Evolutionary conservation across 805 yeast genomes (phyloP).

Genomic region (Ogataea degrootiae): DNA sequence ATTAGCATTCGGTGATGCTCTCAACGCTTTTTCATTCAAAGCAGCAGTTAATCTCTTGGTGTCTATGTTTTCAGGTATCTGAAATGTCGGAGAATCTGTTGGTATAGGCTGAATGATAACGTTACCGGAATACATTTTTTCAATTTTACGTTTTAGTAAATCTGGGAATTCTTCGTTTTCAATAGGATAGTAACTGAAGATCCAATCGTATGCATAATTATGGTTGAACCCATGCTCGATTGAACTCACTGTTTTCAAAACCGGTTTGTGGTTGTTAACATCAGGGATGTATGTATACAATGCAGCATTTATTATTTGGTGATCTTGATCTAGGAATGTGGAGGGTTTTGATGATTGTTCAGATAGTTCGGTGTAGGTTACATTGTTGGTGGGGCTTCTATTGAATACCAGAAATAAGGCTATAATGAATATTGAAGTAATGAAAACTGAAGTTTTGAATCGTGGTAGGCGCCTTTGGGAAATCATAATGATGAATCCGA

Average conservation of each 20-base stretch:
- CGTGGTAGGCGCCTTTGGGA: no score
- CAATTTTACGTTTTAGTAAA: conserved; percentile 57
- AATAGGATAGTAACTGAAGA: conserved; percentile 64
- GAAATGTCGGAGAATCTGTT: conserved; percentile 43
- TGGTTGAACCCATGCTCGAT: conserved; percentile 82
- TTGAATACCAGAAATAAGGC: no score
- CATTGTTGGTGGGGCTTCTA: no score
- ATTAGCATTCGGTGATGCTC: conserved; percentile 24
- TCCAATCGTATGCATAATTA: conserved; percentile 82
- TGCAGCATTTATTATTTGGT: conserved; percentile 13
- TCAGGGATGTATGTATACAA: conserved; percentile 23
- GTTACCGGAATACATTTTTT: conserved; percentile 62
- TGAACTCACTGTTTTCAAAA: conserved; percentile 33
- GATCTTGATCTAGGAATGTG: background rate
- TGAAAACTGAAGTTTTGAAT: no score
- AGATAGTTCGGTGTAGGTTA: background rate
- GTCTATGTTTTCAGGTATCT: conserved; percentile 66
- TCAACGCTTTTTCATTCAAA: conserved; percentile 29
- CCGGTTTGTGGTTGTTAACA: conserved; percentile 3
- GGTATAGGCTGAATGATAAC: conserved; percentile 70
- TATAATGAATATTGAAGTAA: no score
- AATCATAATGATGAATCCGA: no score
- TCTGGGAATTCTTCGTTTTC: conserved; percentile 46
- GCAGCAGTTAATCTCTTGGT: conserved; percentile 45
- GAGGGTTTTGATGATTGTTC: background rate